phyloP scores from a whole-genome alignment of 73 alveolate species.

The Uronychia binucleata region DNA sequence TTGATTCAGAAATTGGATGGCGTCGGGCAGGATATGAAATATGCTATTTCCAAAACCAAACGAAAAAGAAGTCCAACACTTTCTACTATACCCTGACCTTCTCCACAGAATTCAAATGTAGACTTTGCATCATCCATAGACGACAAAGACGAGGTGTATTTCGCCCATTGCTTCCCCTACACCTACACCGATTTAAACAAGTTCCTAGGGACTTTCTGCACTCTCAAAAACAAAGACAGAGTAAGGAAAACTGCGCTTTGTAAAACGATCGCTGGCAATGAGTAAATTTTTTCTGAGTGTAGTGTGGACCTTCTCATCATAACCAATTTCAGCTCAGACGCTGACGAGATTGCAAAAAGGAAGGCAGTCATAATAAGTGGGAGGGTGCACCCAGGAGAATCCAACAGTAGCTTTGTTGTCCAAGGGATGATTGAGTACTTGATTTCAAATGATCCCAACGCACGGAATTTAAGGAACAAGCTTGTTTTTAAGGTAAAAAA shows the following conservation, averaged over 20 bases:
- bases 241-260: conserved; percentile 61
- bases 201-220: conserved; percentile 17
- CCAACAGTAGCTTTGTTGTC: conserved; percentile 73
- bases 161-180: conserved; percentile 95
- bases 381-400: conserved; percentile 91
- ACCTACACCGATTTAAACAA: conserved; percentile 68
- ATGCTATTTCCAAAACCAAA: conserved; percentile 30
- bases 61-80: conserved; percentile 33
- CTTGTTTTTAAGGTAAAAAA: conserved; percentile 84
- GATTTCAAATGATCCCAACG: conserved; percentile 68
- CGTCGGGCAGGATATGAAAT: conserved; percentile 73
- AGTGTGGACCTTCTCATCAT: background rate
- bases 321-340: conserved; percentile 47
- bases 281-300: conserved; percentile 14
- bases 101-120: conserved; percentile 48
- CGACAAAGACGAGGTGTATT: conserved; percentile 78
- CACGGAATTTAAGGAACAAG: conserved; percentile 75
- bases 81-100: conserved; percentile 72
- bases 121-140: no score
- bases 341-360: conserved; percentile 74
- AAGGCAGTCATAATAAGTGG: conserved; percentile 71
- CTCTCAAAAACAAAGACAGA: conserved; percentile 25
- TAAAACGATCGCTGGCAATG: conserved; percentile 62
- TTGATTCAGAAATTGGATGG: conserved; percentile 53
- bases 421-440: conserved; percentile 77